These are phyloP conservation scores for Boletus rubescentipes DNA, from an alignment of 768 basidiomycete genomes.

Conservation along the genomic window DNA sequence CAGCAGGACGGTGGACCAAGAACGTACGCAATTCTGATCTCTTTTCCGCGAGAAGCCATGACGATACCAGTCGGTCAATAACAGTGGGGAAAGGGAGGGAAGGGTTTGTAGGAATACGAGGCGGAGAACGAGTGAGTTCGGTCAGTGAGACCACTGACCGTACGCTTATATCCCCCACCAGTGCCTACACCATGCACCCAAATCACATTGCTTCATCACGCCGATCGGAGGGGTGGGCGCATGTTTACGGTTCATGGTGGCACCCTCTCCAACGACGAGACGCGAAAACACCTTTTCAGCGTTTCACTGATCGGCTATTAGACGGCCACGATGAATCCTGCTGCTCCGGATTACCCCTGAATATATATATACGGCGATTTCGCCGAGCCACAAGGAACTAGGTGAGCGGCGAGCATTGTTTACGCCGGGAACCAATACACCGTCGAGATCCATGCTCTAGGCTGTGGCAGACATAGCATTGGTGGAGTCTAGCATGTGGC, in stretches of 20 bases:
- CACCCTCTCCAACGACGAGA: conserved; percentile 1
- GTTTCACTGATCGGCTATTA: conserved; percentile 28
- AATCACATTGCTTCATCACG: conserved; percentile 15
- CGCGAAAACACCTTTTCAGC: conserved; percentile 17
- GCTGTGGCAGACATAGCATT: conserved; percentile 5
- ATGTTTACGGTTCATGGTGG: conserved; percentile 14
- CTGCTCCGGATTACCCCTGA: conserved; percentile 9
- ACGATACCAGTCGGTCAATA: neutral
- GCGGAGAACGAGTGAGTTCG: neutral
- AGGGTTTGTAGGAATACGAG: neutral
- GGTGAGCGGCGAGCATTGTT: conserved; percentile 1
- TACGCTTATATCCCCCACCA: conserved; percentile 18
- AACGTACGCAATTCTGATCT: conserved; percentile 35
- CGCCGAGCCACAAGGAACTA: conserved; percentile 4
- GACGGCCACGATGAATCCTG: conserved; percentile 28
- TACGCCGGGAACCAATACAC: conserved; percentile 4
- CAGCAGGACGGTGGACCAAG: neutral
- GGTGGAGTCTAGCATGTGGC: conserved; percentile 4
- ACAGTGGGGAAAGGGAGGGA: neutral
- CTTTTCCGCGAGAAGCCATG: conserved; percentile 30
- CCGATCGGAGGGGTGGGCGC: conserved; percentile 4
- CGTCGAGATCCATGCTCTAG: neutral
- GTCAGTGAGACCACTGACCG: neutral
- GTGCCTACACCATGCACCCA: conserved; percentile 5
- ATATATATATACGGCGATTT: conserved; percentile 20